These are phyloP conservation scores for Schizochytrium sp. DNA, from an alignment of 108 stramenopile species.

Conservation along the genomic window DNA sequence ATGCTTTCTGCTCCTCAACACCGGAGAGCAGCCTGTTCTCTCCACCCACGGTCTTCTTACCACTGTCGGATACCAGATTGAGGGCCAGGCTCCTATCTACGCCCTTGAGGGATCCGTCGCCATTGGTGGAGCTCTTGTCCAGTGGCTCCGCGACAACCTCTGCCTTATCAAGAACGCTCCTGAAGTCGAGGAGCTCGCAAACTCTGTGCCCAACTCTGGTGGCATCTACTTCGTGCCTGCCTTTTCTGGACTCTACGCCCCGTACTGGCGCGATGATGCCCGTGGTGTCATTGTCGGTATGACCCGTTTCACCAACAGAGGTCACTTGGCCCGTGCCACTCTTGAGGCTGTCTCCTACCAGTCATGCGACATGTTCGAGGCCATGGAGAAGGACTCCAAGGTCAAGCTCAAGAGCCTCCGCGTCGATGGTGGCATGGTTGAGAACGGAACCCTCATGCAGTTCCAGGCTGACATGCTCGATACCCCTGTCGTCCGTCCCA, in stretches of 20 bases:
- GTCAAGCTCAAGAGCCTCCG: slow-evolving; percentile 81
- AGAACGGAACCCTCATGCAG: slow-evolving; percentile 92
- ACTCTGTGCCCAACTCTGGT: slow-evolving; percentile 79
- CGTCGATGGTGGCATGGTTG: slow-evolving; percentile 95
- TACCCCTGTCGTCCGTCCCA: slow-evolving; percentile 85
- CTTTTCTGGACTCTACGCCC: slow-evolving; percentile 94
- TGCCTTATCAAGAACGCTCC: slow-evolving; percentile 83
- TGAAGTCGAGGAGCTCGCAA: slow-evolving; percentile 88
- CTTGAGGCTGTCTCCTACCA: slow-evolving; percentile 95
- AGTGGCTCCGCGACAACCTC: slow-evolving; percentile 96
- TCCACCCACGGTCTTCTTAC: slow-evolving; percentile 91
- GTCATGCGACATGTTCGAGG: slow-evolving; percentile 87
- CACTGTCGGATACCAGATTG: slow-evolving; percentile 93
- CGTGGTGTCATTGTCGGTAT: slow-evolving; percentile 93
- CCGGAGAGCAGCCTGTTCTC: slow-evolving; percentile 79
- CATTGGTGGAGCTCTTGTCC: slow-evolving; percentile 90
- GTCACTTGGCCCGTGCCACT: slow-evolving; percentile 91
- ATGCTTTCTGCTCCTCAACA: slow-evolving; percentile 97
- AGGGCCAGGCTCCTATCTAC: slow-evolving; percentile 80
- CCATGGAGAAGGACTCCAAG: slow-evolving; percentile 84
- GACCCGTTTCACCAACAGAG: slow-evolving; percentile 87
- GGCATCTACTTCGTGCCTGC: slow-evolving; percentile 97
- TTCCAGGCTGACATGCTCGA: slow-evolving; percentile 93
- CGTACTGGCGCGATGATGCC: slow-evolving; percentile 93
- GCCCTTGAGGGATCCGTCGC: slow-evolving; percentile 95